Conservation (phyloP, 2,329 filamentous ascomycete genomes). For the Fusarium nematophilum region DNA sequence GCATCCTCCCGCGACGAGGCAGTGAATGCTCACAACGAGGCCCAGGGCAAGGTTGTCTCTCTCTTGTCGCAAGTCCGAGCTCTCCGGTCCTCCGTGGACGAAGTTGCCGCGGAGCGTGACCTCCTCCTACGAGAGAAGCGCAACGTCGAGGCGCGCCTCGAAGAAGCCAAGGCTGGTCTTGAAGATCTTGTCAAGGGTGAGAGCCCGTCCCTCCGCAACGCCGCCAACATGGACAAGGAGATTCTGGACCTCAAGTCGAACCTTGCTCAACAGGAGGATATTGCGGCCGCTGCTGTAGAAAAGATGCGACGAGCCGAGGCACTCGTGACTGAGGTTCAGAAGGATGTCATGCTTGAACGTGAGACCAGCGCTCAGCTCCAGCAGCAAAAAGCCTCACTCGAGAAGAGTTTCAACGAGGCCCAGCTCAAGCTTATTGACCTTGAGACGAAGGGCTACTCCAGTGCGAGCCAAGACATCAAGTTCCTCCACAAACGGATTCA, state of each 20-base stretch:
- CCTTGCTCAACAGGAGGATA: conserved; percentile 92
- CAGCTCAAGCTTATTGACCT: conserved; percentile 92
- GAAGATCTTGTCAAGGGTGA: conserved; percentile 89
- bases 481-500: conserved; percentile 95
- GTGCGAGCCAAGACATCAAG: conserved; percentile 92
- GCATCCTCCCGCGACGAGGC: conserved; percentile 94
- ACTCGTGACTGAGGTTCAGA: conserved; percentile 87
- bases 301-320: conserved; percentile 97
- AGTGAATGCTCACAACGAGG: conserved; percentile 91
- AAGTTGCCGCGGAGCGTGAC: conserved; percentile 87
- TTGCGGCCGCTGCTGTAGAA: conserved; percentile 89
- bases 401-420: conserved; percentile 90
- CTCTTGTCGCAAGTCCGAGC: conserved; percentile 89
- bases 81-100: conserved; percentile 86
- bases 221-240: conserved; percentile 88
- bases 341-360: conserved; percentile 87
- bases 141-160: conserved; percentile 83
- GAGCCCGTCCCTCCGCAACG: conserved; percentile 88
- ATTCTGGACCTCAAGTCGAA: conserved; percentile 89
- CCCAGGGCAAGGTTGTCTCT: conserved; percentile 91
- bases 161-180: conserved; percentile 87
- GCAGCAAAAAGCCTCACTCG: conserved; percentile 88
- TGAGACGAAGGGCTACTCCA: conserved; percentile 97
- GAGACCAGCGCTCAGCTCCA: conserved; percentile 85
- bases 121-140: conserved; percentile 89